Evolutionary conservation across 192 early-diverging fungal genomes (phyloP).

Genomic region (Dissophora ornata): DNA sequence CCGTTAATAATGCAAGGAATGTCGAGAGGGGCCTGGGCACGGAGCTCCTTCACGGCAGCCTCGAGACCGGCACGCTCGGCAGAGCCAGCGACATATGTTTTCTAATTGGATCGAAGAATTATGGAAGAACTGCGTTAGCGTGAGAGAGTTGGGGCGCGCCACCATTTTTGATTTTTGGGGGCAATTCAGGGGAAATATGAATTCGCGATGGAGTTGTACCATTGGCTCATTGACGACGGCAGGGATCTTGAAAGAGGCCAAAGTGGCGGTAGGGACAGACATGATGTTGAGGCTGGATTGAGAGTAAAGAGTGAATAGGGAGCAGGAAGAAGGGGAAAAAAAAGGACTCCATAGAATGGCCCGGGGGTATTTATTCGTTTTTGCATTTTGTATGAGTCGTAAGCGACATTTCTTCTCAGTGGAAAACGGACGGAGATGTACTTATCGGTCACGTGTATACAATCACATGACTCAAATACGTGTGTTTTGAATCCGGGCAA

Average conservation of each 20-base stretch:
- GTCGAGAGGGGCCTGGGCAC: conserved; percentile 72
- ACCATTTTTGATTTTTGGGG: not conserved
- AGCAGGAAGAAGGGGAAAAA: conserved; percentile 2
- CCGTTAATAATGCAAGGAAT: conserved; percentile 91
- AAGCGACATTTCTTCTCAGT: not conserved
- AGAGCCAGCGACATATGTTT: conserved; percentile 80
- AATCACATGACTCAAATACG: too few relatives aligned
- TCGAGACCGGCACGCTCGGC: conserved; percentile 78
- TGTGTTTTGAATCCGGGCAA: too few relatives aligned
- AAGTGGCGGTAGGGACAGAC: conserved; percentile 65
- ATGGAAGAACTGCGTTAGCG: conserved; percentile 7
- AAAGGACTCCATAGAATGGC: not conserved
- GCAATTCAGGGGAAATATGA: not conserved
- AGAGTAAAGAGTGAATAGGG: conserved; percentile 9
- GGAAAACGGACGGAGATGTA: too few relatives aligned
- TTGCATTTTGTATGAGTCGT: not conserved
- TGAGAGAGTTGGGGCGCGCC: conserved; percentile 18
- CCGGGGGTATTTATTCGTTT: conserved; percentile 1
- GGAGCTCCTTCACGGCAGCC: conserved; percentile 82
- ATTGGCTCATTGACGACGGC: conserved; percentile 89
- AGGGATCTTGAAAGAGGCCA: conserved; percentile 86
- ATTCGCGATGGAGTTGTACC: conserved; percentile 55
- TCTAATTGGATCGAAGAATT: conserved; percentile 45
- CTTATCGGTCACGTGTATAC: too few relatives aligned
- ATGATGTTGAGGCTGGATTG: conserved; percentile 18